Evolutionary conservation across 179 eudicot genomes (phyloP).

Genomic region (Beta lomatogona): DNA sequence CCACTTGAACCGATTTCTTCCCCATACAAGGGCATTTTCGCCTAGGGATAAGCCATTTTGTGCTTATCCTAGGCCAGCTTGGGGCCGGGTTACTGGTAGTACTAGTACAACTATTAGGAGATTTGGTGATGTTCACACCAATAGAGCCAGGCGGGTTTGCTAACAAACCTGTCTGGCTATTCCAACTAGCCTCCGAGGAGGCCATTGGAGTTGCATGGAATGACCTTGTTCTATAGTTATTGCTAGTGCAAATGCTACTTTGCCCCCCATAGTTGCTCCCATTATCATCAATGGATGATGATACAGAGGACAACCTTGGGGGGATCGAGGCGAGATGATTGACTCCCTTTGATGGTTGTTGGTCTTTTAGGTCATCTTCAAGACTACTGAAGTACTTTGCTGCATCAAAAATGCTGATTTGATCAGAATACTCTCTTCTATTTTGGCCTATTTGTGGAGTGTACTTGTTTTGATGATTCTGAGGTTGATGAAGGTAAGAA

Average conservation of each 20-base stretch:
- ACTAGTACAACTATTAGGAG: conserved; percentile 11
- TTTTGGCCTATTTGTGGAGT: conserved; percentile 4
- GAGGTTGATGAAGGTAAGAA: not conserved
- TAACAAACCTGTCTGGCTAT: conserved; percentile 78
- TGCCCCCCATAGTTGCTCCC: conserved; percentile 33
- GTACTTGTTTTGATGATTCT: conserved; percentile 5
- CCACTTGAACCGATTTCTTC: conserved; percentile 68
- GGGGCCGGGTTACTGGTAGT: conserved; percentile 27
- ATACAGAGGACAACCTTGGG: conserved; percentile 54
- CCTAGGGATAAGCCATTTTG: conserved; percentile 39
- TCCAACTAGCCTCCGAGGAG: conserved; percentile 93
- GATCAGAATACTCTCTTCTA: conserved; percentile 55
- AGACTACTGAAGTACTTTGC: conserved; percentile 69
- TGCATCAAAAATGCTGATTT: conserved; percentile 78
- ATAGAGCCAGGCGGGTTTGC: conserved; percentile 53
- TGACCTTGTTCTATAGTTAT: conserved; percentile 40
- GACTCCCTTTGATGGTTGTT: conserved; percentile 8
- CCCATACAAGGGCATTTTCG: conserved; percentile 74
- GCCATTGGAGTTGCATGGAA: conserved; percentile 78
- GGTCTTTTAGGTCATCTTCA: conserved; percentile 26
- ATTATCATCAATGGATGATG: conserved; percentile 43
- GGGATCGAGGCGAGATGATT: conserved; percentile 32
- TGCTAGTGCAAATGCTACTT: not conserved
- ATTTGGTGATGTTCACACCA: conserved; percentile 34
- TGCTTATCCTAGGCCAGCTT: conserved; percentile 39